A percentile compares a stretch with the other conserved stretches of the same genome.
Conservation (phyloP, 2,329 filamentous ascomycete genomes). For the Ophiostoma triangulosporum region DNA sequence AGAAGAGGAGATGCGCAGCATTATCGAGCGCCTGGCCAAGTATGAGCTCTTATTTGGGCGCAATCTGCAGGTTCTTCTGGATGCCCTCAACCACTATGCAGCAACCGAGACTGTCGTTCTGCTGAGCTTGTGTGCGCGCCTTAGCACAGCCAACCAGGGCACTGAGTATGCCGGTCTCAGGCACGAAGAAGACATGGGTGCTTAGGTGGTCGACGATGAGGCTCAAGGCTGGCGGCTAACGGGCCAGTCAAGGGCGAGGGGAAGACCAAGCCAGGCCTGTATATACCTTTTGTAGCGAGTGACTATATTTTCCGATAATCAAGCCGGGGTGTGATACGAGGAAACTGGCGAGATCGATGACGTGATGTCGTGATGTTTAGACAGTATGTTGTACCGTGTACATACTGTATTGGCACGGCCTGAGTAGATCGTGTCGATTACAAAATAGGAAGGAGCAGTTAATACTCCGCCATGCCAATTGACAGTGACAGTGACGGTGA, state of each 20-base stretch:
- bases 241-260: background rate
- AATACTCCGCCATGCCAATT: background rate
- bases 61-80: conserved; percentile 84
- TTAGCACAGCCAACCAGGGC: conserved; percentile 72
- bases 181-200: conserved; percentile 32
- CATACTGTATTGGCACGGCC: background rate
- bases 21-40: conserved; percentile 77
- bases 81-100: conserved; percentile 92
- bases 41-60: conserved; percentile 90
- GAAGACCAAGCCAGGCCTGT: too few relatives aligned
- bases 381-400: background rate
- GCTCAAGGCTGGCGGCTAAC: background rate
- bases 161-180: conserved; percentile 48
- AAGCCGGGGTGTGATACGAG: too few relatives aligned
- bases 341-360: too few relatives aligned
- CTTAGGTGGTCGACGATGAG: background rate
- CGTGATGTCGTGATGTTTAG: background rate
- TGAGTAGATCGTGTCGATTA: background rate
- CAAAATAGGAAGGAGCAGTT: background rate
- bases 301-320: too few relatives aligned
- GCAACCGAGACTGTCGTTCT: conserved; percentile 94
- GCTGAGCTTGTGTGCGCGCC: conserved; percentile 68
- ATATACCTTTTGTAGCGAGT: too few relatives aligned
- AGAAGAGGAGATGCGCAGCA: conserved; percentile 23
- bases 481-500: background rate